A percentile compares a stretch with the other conserved stretches of the same genome.
These are phyloP conservation scores for Silene uniflora DNA, from an alignment of 148 eudicot genomes.

Conservation along the genomic window DNA sequence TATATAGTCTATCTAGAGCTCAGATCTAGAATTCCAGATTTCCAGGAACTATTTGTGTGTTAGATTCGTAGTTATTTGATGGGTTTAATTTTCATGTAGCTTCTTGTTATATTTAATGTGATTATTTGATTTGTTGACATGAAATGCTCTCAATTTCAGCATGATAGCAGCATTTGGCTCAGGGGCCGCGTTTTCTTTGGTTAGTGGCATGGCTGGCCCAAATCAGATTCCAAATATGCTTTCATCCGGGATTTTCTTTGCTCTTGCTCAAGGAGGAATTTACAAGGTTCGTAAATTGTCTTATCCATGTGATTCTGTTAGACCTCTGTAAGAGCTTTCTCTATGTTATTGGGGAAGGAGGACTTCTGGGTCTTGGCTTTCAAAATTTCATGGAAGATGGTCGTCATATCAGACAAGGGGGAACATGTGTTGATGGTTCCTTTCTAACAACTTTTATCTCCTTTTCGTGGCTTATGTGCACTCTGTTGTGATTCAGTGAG, in stretches of 20 bases:
- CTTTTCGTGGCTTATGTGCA: not conserved
- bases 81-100: not conserved
- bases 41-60: not conserved
- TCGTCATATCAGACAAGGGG: not conserved
- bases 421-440: not conserved
- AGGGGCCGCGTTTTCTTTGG: constrained; percentile 83
- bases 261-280: constrained; percentile 89
- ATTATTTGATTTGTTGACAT: not conserved
- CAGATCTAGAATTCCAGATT: constrained; percentile 1
- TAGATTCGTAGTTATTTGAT: not conserved
- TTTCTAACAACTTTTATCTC: not conserved
- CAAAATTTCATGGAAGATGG: not conserved
- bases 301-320: not conserved
- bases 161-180: constrained; percentile 98
- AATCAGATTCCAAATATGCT: constrained; percentile 56
- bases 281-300: constrained; percentile 50
- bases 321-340: not conserved
- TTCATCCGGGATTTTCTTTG: constrained; percentile 82
- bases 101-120: not conserved
- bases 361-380: not conserved
- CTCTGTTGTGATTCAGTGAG: not conserved
- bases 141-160: constrained; percentile 37
- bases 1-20: no score
- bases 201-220: constrained; percentile 97
- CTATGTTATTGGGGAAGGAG: not conserved